A percentile compares a stretch with the other conserved stretches of the same genome.
phyloP scores from a whole-genome alignment of 129 eudicot genomes.

The Arctium minus region DNA sequence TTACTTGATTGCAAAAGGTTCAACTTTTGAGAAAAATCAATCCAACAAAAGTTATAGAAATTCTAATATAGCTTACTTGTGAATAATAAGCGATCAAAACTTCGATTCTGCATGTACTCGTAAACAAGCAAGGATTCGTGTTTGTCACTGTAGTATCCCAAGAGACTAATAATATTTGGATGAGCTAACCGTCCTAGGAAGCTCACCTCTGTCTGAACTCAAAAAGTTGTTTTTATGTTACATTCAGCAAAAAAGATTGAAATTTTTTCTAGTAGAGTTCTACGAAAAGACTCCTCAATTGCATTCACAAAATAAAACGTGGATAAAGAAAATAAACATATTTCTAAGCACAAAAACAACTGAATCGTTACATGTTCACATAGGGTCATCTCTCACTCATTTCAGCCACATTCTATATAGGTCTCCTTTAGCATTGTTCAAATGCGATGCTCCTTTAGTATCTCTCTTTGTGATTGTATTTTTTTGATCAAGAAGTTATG shows the following conservation, averaged over 20 bases:
- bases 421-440: too few relatives aligned
- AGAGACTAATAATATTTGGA: background rate
- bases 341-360: too few relatives aligned
- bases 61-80: background rate
- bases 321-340: too few relatives aligned
- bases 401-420: too few relatives aligned
- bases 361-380: too few relatives aligned
- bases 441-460: too few relatives aligned
- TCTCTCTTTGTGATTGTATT: too few relatives aligned
- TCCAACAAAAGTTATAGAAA: background rate
- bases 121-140: constrained; percentile 13
- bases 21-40: background rate
- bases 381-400: too few relatives aligned
- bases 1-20: too few relatives aligned
- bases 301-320: too few relatives aligned
- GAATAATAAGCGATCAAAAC: constrained; percentile 10
- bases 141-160: constrained; percentile 3
- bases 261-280: too few relatives aligned
- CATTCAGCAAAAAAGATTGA: background rate
- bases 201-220: background rate
- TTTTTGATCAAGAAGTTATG: too few relatives aligned
- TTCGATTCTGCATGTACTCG: constrained; percentile 23
- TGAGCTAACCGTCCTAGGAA: background rate
- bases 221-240: background rate
- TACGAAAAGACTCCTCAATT: background rate